phyloP scores from a whole-genome alignment of 768 basidiomycete species.

The Fibroporia radiculosa region DNA sequence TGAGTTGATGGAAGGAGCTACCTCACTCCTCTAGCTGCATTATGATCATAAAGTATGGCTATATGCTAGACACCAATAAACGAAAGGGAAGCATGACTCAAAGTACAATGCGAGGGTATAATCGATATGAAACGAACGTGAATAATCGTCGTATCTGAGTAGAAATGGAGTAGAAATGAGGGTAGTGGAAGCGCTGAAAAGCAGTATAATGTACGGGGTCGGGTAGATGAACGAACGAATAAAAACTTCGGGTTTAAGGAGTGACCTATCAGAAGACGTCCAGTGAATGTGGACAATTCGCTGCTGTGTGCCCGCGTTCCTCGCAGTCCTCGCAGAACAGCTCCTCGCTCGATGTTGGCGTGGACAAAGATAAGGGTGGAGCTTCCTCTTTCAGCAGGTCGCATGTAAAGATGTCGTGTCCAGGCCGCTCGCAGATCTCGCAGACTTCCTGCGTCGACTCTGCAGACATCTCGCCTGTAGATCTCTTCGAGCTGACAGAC shows the following conservation, averaged over 20 bases:
- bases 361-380: slow-evolving; percentile 16
- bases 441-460: slow-evolving; percentile 46
- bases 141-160: too few relatives aligned
- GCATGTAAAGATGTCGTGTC: slow-evolving; percentile 84
- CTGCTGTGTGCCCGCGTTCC: slow-evolving; percentile 64
- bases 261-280: slow-evolving; percentile 66
- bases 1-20: too few relatives aligned
- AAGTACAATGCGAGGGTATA: too few relatives aligned
- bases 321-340: slow-evolving; percentile 83
- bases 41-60: too few relatives aligned
- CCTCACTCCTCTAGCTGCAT: too few relatives aligned
- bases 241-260: not conserved
- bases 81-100: too few relatives aligned
- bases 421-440: slow-evolving; percentile 80
- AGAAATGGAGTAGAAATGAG: too few relatives aligned
- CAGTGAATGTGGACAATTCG: slow-evolving; percentile 76
- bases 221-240: not conserved
- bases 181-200: too few relatives aligned
- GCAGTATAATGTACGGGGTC: too few relatives aligned
- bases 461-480: slow-evolving; percentile 4
- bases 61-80: too few relatives aligned
- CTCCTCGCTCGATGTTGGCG: slow-evolving; percentile 22
- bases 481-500: slow-evolving; percentile 10
- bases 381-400: slow-evolving; percentile 59
- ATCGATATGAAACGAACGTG: too few relatives aligned